These are phyloP conservation scores for Coriaria nepalensis DNA, from an alignment of 306 rosid genomes.

Conservation along the genomic window DNA sequence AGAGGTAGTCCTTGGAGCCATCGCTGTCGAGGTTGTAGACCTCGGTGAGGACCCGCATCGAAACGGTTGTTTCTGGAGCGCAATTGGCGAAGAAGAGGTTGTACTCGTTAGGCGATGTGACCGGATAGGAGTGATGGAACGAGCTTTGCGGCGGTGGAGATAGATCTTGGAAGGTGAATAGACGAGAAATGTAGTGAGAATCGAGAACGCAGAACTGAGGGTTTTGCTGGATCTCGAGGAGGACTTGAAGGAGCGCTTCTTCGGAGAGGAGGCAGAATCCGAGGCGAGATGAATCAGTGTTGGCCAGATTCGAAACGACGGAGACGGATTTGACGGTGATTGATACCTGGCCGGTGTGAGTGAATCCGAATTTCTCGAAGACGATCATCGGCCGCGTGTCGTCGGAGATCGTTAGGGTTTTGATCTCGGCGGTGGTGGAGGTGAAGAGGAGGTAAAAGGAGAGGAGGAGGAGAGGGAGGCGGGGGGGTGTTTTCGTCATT, in stretches of 20 bases:
- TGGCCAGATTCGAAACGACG: slow-evolving; percentile 16
- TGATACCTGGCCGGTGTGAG: slow-evolving; percentile 52
- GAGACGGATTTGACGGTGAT: slow-evolving; percentile 41
- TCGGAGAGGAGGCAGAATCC: slow-evolving; percentile 86
- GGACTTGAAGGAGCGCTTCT: slow-evolving; percentile 67
- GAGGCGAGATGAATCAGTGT: slow-evolving; percentile 33
- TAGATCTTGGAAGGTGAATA: slow-evolving; percentile 56
- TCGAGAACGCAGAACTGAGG: slow-evolving; percentile 61
- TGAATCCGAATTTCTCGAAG: slow-evolving; percentile 83
- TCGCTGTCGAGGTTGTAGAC: slow-evolving; percentile 52
- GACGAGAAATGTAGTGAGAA: slow-evolving; percentile 29
- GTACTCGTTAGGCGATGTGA: slow-evolving; percentile 54
- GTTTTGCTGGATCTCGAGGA: slow-evolving; percentile 70
- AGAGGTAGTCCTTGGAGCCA: slow-evolving; percentile 40
- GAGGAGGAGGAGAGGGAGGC: slow-evolving; percentile 23
- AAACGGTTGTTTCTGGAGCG: slow-evolving; percentile 46
- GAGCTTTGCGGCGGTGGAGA: slow-evolving; percentile 64
- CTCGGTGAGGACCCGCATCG: slow-evolving; percentile 61
- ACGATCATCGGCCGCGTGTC: slow-evolving; percentile 70
- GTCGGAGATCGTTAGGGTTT: slow-evolving; percentile 45
- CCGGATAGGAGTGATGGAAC: slow-evolving; percentile 30
- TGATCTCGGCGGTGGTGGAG: slow-evolving; percentile 59
- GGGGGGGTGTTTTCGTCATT: slow-evolving; percentile 31
- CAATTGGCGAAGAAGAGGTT: slow-evolving; percentile 75
- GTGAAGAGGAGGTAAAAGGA: slow-evolving; percentile 13